Evolutionary conservation across 768 basidiomycete genomes (phyloP), one percentile per base, ranked within the genome.

Genomic region (Tulasnella sp.): DNA sequence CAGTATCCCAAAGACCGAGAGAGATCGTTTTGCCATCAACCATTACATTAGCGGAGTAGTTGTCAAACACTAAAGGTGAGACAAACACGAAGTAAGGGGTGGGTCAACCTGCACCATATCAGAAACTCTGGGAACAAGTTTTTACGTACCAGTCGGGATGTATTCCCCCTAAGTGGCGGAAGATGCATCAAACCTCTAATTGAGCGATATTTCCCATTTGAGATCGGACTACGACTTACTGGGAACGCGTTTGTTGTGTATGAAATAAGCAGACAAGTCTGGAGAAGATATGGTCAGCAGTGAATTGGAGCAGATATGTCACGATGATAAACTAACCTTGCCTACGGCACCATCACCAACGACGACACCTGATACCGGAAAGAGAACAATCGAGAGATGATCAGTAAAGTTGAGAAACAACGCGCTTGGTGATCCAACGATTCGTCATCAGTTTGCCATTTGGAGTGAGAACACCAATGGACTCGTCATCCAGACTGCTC

Each of bases 1-100:
- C 95, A n/a, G 95, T 99, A 76, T 99, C 95, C 95, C 95, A 99
- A 51, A 99, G 73, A 44, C 93, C 93, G 51, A 98, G 79, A 55
- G 90, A 95, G 63, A 98, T 92, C 46, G 95, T 95, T 74, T 93
- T 92, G 59, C 90, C 89, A 61, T 99, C 95, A 41, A 99, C 95
- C 82, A 96, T 90, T 49, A 99, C 92, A 68, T 92, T 93, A 54
- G 90, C 91, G 49, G 88, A 91, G 64, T 95, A 98, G 71, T 98
- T 98, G 71, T 98, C 95, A 66, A 98, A 99, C 34, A 99, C 95
- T 83, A 64, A 55, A 6, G 24, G 9, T 24, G 25, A 42, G 42
- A 29, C 35, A 45, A 25, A 39, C 51, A 46, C 34, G 37, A 43
- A 42, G 53, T 41, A 22, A 20, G 34, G 48, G 25, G 33, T 32